phyloP scores from a whole-genome alignment of 2,329 filamentous ascomycete genomes.

The Trichoderma harzianum region DNA sequence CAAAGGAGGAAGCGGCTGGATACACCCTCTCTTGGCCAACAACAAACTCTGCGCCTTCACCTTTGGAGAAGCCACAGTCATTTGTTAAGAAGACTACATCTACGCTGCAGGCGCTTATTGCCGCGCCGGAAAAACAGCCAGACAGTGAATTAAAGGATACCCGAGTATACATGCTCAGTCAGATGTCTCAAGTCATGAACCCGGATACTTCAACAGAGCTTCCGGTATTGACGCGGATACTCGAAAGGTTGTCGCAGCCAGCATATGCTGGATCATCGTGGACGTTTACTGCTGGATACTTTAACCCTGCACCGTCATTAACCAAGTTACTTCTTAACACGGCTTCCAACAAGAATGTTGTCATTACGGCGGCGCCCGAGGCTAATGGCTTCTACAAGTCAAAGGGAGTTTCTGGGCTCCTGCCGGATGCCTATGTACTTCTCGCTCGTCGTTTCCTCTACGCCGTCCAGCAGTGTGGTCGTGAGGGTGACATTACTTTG shows the following conservation, averaged over 20 bases:
- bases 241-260: constrained; percentile 63
- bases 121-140: constrained; percentile 26
- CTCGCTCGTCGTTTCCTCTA: constrained; percentile 79
- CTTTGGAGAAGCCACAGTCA: constrained; percentile 63
- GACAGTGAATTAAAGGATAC: constrained; percentile 51
- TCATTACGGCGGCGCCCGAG: constrained; percentile 87
- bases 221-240: constrained; percentile 71
- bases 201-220: constrained; percentile 85
- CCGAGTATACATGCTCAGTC: constrained; percentile 78
- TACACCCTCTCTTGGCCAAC: constrained; percentile 70
- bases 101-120: constrained; percentile 64
- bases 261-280: constrained; percentile 69
- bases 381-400: constrained; percentile 95
- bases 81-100: constrained; percentile 69
- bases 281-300: constrained; percentile 98
- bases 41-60: constrained; percentile 70
- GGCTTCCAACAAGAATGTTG: constrained; percentile 66
- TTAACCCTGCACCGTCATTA: constrained; percentile 88
- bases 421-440: constrained; percentile 89
- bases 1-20: constrained; percentile 48
- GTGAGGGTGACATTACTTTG: constrained; percentile 60
- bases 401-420: constrained; percentile 80
- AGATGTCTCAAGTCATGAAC: constrained; percentile 79
- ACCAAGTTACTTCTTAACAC: constrained; percentile 76
- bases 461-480: constrained; percentile 44